A percentile compares a stretch with the other conserved stretches of the same genome.
Evolutionary conservation across 139 green algal genomes (phyloP).

Genomic region (Chlamydomonas sp.): DNA sequence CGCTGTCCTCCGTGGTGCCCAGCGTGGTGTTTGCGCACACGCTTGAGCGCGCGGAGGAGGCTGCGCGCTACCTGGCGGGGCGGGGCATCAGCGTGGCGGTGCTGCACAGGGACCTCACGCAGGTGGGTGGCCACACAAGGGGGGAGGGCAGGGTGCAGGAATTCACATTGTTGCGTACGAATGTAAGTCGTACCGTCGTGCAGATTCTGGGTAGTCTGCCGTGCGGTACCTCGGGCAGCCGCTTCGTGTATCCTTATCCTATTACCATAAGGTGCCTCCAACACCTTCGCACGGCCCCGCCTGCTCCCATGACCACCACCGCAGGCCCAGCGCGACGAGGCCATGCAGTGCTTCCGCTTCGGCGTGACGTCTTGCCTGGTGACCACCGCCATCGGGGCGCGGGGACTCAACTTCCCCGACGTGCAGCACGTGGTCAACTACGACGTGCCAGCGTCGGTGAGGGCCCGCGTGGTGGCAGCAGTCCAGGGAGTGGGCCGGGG

Average conservation of each 20-base stretch:
- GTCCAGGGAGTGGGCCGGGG: no score
- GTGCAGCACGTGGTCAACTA: conserved; percentile 88
- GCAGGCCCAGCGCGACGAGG: conserved; percentile 89
- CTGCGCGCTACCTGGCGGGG: conserved; percentile 25
- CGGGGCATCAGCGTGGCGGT: conserved; percentile 76
- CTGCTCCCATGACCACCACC: background rate
- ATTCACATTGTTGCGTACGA: no score
- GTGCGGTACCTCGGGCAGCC: background rate
- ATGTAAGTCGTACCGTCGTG: background rate
- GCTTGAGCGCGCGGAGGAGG: conserved; percentile 19
- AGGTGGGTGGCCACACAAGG: background rate
- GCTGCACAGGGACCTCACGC: conserved; percentile 83
- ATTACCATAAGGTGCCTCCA: background rate
- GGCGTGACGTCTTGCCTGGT: conserved; percentile 86
- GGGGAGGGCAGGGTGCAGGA: no score
- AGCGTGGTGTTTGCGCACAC: conserved; percentile 54
- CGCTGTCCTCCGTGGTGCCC: background rate
- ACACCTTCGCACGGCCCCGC: conserved; percentile 67
- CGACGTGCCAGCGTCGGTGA: conserved; percentile 73
- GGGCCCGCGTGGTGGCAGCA: background rate
- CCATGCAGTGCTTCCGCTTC: conserved; percentile 88
- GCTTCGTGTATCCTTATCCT: background rate
- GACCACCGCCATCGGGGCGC: conserved; percentile 83
- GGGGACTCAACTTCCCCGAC: conserved; percentile 89
- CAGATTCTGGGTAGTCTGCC: background rate